phyloP scores from a whole-genome alignment of 108 stramenopile genomes.

The Cylindrotheca closterium region DNA sequence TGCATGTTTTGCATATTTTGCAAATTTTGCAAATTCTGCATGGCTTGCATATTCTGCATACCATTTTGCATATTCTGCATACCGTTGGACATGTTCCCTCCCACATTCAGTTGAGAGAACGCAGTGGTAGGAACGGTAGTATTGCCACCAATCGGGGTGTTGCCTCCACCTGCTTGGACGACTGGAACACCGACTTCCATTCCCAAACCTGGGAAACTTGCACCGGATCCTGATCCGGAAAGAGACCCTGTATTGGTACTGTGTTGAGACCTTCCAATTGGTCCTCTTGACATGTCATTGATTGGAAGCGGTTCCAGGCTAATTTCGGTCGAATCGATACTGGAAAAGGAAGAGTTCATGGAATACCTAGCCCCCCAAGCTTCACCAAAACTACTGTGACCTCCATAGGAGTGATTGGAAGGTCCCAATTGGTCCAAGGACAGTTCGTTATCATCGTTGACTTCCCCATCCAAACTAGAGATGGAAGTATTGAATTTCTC shows the following conservation, averaged over 20 bases:
- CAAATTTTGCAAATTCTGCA: background rate
- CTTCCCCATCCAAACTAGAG: slow-evolving; percentile 11
- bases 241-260: background rate
- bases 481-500: slow-evolving; percentile 4
- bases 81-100: background rate
- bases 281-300: slow-evolving; percentile 15
- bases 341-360: slow-evolving; percentile 31
- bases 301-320: slow-evolving; percentile 29
- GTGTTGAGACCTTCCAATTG: slow-evolving; percentile 10
- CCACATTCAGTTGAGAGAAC: background rate
- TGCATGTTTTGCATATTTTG: background rate
- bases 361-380: slow-evolving; percentile 28
- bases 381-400: slow-evolving; percentile 11
- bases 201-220: slow-evolving; percentile 8
- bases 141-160: too few species aligned
- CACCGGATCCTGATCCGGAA: background rate
- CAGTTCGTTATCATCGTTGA: slow-evolving; percentile 2
- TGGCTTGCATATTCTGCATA: too few species aligned
- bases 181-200: slow-evolving; percentile 9
- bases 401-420: slow-evolving; percentile 1
- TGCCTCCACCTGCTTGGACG: too few species aligned
- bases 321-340: slow-evolving; percentile 16
- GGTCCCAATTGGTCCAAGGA: background rate
- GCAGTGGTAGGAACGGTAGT: background rate
- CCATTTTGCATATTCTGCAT: slow-evolving; percentile 1